These are phyloP conservation scores for Amanita pallidorosea DNA, from an alignment of 768 basidiomycete genomes.

Conservation along the genomic window DNA sequence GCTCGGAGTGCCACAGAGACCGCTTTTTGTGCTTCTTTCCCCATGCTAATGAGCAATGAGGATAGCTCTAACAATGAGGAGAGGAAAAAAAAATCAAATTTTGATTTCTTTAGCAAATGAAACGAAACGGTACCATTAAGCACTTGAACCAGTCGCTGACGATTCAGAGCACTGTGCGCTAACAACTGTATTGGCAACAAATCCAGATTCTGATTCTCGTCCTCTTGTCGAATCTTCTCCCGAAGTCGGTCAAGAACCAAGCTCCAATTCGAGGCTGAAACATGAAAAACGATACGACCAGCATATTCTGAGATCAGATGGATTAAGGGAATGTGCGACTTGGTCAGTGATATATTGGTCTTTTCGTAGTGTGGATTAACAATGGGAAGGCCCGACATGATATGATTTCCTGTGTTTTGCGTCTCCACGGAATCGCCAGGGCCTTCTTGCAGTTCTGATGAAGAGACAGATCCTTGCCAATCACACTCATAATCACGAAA, in stretches of 20 bases:
- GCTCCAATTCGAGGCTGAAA: constrained; percentile 83
- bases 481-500: constrained; percentile 58
- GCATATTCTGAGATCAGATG: constrained; percentile 59
- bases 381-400: constrained; percentile 24
- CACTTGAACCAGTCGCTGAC: constrained; percentile 53
- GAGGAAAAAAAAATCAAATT: background rate
- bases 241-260: constrained; percentile 65
- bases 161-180: constrained; percentile 67
- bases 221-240: constrained; percentile 57
- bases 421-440: background rate
- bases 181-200: constrained; percentile 68
- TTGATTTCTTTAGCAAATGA: background rate
- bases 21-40: constrained; percentile 57
- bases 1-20: constrained; percentile 63
- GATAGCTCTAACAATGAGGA: constrained; percentile 47
- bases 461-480: background rate
- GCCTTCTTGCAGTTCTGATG: background rate
- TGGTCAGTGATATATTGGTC: constrained; percentile 50
- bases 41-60: constrained; percentile 76
- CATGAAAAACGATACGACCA: constrained; percentile 72
- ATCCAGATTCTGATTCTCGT: constrained; percentile 41
- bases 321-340: constrained; percentile 44
- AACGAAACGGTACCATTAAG: constrained; percentile 43
- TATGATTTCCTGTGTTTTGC: background rate
- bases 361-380: constrained; percentile 41